Percentiles rank a stretch among this genome's conserved stretches.
phyloP scores from a whole-genome alignment of 805 yeast species.

The Suhomyces canberraensis region DNA sequence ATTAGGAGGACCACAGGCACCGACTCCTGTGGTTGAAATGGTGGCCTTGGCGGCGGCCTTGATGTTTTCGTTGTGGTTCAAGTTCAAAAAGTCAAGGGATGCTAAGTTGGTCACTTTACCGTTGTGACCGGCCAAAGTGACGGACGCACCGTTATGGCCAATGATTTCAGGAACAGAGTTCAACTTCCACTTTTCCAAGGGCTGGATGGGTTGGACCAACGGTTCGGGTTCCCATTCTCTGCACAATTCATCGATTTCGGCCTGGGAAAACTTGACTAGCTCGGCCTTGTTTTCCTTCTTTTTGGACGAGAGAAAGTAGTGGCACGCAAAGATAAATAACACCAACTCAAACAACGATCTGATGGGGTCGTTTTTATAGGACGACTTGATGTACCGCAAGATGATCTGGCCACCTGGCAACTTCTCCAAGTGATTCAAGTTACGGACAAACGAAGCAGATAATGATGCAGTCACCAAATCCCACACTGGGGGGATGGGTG shows the following conservation, averaged over 20 bases:
- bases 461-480: conserved; percentile 33
- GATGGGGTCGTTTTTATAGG: conserved; percentile 91
- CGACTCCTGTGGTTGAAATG: conserved; percentile 79
- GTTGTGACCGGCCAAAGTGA: conserved; percentile 22
- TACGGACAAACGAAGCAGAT: conserved; percentile 31
- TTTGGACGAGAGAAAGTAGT: conserved; percentile 77
- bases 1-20: conserved; percentile 98
- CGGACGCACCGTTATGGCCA: conserved; percentile 49
- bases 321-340: conserved; percentile 74
- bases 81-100: conserved; percentile 66
- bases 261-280: conserved; percentile 53
- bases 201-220: conserved; percentile 54
- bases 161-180: conserved; percentile 59
- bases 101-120: conserved; percentile 59
- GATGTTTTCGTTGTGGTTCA: conserved; percentile 49
- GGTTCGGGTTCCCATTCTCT: conserved; percentile 94
- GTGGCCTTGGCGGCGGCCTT: conserved; percentile 52
- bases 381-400: conserved; percentile 71
- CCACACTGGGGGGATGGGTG: conserved; percentile 35
- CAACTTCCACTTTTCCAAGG: conserved; percentile 59
- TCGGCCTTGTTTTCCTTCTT: conserved; percentile 73
- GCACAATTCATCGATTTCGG: conserved; percentile 77
- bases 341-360: conserved; percentile 79
- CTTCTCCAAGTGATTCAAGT: conserved; percentile 33
- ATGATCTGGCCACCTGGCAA: conserved; percentile 59